These are phyloP conservation scores for Escallonia herrerae DNA, from an alignment of 129 eudicot species.

Conservation along the genomic window DNA sequence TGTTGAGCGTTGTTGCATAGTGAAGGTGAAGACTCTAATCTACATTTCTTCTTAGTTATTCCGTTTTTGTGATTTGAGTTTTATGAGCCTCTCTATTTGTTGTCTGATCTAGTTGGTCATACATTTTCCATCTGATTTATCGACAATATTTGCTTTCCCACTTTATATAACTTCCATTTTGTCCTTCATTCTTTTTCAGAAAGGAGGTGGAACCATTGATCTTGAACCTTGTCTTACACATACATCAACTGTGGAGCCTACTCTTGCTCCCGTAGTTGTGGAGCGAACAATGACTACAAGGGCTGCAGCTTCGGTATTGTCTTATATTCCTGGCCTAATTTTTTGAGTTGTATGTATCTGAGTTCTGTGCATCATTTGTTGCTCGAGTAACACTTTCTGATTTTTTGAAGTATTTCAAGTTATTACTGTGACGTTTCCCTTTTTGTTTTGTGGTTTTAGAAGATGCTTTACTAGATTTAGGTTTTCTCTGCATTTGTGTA, in stretches of 20 bases:
- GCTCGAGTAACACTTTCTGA: no score
- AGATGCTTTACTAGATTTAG: no score
- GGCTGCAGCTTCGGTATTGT: constrained; percentile 94
- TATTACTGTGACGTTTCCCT: not conserved
- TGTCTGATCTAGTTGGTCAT: no score
- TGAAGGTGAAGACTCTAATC: constrained; percentile 49
- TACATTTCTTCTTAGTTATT: no score
- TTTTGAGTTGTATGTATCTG: no score
- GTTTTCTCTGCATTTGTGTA: no score
- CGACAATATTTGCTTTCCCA: not conserved
- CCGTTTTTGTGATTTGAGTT: not conserved
- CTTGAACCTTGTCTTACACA: constrained; percentile 89
- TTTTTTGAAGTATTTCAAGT: not conserved
- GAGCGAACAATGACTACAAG: constrained; percentile 98
- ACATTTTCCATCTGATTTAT: not conserved
- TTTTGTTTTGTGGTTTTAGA: not conserved
- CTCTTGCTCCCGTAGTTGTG: constrained; percentile 95
- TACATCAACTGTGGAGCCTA: constrained; percentile 96
- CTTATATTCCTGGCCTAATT: no score
- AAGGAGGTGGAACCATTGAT: constrained; percentile 89
- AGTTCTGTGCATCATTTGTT: no score
- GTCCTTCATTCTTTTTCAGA: constrained; percentile 33
- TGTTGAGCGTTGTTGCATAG: constrained; percentile 78
- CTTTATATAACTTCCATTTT: not conserved
- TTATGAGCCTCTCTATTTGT: not conserved